Percentiles rank a stretch among this genome's conserved stretches.
phyloP scores from a whole-genome alignment of 2,329 filamentous ascomycete genomes.

The Hyphodiscus sp. region DNA sequence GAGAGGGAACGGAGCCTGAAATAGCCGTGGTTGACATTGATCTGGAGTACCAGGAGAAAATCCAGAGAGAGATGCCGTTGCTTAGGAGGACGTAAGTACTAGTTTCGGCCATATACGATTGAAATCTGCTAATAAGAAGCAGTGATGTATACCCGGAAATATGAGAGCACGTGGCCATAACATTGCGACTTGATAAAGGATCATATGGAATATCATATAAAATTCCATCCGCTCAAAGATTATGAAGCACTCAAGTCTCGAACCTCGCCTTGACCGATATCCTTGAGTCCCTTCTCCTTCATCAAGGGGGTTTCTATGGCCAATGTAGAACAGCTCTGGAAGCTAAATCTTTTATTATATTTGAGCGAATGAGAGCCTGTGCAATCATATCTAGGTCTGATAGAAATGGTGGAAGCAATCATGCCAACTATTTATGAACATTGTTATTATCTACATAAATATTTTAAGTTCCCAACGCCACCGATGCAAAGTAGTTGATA shows the following conservation, averaged over 20 bases:
- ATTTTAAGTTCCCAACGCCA: conserved; percentile 14
- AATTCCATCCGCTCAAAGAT: background rate
- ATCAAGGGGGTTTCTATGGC: no score
- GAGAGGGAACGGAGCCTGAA: conserved; percentile 37
- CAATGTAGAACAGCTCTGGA: no score
- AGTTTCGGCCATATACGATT: background rate
- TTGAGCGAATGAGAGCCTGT: background rate
- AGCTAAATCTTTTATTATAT: background rate
- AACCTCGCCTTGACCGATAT: no score
- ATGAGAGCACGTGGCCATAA: background rate
- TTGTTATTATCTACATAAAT: background rate
- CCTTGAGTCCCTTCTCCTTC: no score
- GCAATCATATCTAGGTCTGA: background rate
- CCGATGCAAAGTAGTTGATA: conserved; percentile 27
- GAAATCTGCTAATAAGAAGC: background rate
- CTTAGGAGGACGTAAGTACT: conserved; percentile 38
- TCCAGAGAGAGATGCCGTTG: conserved; percentile 50
- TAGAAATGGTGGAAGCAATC: background rate
- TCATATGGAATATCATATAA: background rate
- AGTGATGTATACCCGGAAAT: conserved; percentile 21
- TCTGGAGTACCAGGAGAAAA: conserved; percentile 42
- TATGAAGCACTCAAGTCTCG: background rate
- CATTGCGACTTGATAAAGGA: background rate
- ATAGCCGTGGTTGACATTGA: conserved; percentile 48
- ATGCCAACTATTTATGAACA: background rate